Evolutionary conservation across 257 asterid genomes (phyloP), one percentile per base, ranked within the genome.

Genomic region (Solanum medicagineum): DNA sequence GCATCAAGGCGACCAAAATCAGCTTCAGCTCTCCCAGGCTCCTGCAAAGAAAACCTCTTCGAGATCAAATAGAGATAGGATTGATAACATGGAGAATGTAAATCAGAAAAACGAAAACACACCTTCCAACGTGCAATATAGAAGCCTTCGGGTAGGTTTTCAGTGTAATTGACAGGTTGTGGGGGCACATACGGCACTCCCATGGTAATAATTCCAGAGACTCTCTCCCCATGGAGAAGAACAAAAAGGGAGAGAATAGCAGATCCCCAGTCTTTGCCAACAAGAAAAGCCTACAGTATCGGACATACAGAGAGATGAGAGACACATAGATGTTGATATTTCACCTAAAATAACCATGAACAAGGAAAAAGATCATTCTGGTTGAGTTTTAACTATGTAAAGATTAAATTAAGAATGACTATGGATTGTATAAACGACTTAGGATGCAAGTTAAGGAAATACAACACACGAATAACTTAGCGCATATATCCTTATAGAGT

Each of bases 221-320:
- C 92, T 85, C 91, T 90, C 20, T 92, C 93, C 51, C 36, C 89
- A 89, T 94, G 94, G 77, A 92, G 92, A 86, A 94, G 87, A 54
- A 90, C 89, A n/a, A 95, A 92, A 22, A 86, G 13, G 62, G 93
- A 87, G 24, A 91, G 89, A 2, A 93, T 88, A 0, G 65, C 3
- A 9, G 86, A 91, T 65, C 97, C 99, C 77, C 93, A 95, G 87
- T 95, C 99, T 89, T 93, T 95, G 10, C 93, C 97, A 10, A 94
- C 22, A 12, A 95, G 88, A 87, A 92, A 93, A 26, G 91, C 97
- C 99, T 94, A 86, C 86, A 89, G 19, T 59, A 19, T 83, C 75
- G 10, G 17, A 36, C 36, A 24, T 26, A 40, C n/a, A 77, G 7
- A 8, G 36, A 74, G 36, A 75, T 75, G 5, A 75, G 11, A 12